Conservation (phyloP, 1,139 yeast species). For the Debaryomycetaceae sp. region DNA sequence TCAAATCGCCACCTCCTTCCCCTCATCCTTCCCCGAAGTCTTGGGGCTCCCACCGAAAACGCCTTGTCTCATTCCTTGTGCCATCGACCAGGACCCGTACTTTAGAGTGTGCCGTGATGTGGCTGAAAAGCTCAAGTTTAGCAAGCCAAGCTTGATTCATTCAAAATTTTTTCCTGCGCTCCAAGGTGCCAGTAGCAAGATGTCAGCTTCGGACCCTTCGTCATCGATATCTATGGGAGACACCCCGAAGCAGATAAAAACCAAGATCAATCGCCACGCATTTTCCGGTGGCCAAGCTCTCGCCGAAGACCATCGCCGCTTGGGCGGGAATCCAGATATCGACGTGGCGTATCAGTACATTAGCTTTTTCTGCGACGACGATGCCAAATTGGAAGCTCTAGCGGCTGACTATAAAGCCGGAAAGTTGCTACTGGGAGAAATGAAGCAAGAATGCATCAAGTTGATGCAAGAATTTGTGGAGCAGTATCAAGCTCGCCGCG, state of each 20-base stretch:
- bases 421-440: slow-evolving; percentile 80
- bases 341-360: slow-evolving; percentile 94
- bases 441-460: slow-evolving; percentile 81
- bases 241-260: slow-evolving; percentile 81
- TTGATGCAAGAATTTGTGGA: slow-evolving; percentile 69
- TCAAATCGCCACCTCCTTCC: slow-evolving; percentile 93
- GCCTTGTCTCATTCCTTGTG: slow-evolving; percentile 97
- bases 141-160: slow-evolving; percentile 88
- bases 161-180: slow-evolving; percentile 97
- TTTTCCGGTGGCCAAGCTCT: slow-evolving; percentile 91
- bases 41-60: slow-evolving; percentile 77
- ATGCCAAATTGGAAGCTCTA: slow-evolving; percentile 56
- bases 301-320: slow-evolving; percentile 77
- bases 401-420: slow-evolving; percentile 68
- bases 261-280: slow-evolving; percentile 93
- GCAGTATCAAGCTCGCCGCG: slow-evolving; percentile 73
- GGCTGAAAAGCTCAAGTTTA: slow-evolving; percentile 80
- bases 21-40: slow-evolving; percentile 90
- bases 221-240: slow-evolving; percentile 93
- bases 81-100: slow-evolving; percentile 98
- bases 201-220: slow-evolving; percentile 83
- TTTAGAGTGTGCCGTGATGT: slow-evolving; percentile 97
- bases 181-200: slow-evolving; percentile 93
- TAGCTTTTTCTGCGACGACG: slow-evolving; percentile 82
- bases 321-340: slow-evolving; percentile 91